Base-by-base conservation (phyloP, 2,329 filamentous ascomycete species). In the Penicillium aurantiogriseum region DNA sequence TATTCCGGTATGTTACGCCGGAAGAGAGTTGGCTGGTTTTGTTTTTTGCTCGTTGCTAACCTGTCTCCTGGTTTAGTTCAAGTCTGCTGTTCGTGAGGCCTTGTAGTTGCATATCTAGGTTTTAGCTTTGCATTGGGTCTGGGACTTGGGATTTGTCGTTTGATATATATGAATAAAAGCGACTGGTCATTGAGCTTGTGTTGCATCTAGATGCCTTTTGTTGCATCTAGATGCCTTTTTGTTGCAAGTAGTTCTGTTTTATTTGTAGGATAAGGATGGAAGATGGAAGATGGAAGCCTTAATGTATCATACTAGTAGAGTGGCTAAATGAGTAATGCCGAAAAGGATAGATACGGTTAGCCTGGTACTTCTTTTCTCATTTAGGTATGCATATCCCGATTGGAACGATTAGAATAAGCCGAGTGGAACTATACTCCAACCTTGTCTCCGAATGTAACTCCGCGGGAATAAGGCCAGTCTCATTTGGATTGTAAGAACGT, bases 1-100 rank as follows among this genome's bases (percentile, higher is more conserved):
- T 57, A 73, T 72, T 66, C 69, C 70, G 57, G 73, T 75, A 66
- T 54, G 71, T 71, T 43, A 13, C 0, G 5, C 21, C 10, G 10
- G 6, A 13, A 29, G 10, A 48, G 19, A 10, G 13, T 4, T 27
- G 19, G n/a, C 9, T 42, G 43, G 4, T 25, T 35, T 35, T 29
- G 2, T 15, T 11, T 21, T 5, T 8, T 33, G n/a, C 3, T 35
- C 10, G 5, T 38, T 59, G 55, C 56, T 58, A 43, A 62, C 38
- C 19, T 59, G 35, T 49, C 6, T 45, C n/a, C 5, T 50, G 31
- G 10, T 57, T 6, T 65, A 73, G 70, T 71, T 68, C 51, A 71
- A 70, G 61, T 72, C 69, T 59, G 70, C 71, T 36, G 64, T 72
- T 25, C 64, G 66, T n/a, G 15, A 52, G 57, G 57, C 54, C 49